Conservation (phyloP, 2,329 filamentous ascomycete species). For the Phialophora chinensis region DNA sequence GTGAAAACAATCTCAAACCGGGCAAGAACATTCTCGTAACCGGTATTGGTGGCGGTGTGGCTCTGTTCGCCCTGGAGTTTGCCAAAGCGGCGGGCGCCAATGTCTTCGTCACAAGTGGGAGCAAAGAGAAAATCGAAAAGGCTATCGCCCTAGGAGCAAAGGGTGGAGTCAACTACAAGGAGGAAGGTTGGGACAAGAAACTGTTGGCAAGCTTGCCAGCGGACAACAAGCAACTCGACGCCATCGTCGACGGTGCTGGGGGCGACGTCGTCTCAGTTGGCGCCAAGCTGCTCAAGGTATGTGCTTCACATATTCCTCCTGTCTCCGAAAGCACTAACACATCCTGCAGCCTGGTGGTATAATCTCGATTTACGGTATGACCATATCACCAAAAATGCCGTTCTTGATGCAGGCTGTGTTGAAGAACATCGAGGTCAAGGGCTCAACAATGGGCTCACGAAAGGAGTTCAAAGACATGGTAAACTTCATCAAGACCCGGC, state of each 20-base stretch:
- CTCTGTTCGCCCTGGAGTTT: conserved; percentile 80
- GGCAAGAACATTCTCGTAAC: conserved; percentile 83
- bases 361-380: conserved; percentile 93
- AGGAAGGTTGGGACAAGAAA: conserved; percentile 80
- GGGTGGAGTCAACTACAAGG: conserved; percentile 83
- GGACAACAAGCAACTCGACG: conserved; percentile 72
- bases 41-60: conserved; percentile 91
- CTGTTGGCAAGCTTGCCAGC: conserved; percentile 66
- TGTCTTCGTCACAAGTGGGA: conserved; percentile 82
- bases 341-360: conserved; percentile 70
- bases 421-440: conserved; percentile 84
- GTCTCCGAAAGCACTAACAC: conserved; percentile 5
- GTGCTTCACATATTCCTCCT: conserved; percentile 27
- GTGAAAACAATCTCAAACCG: conserved; percentile 46
- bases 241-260: conserved; percentile 88
- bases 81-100: conserved; percentile 74
- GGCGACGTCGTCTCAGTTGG: conserved; percentile 78
- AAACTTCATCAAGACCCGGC: conserved; percentile 73
- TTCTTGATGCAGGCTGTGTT: conserved; percentile 84
- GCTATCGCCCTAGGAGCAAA: conserved; percentile 74
- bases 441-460: conserved; percentile 88
- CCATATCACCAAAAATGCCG: conserved; percentile 79
- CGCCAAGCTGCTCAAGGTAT: conserved; percentile 70
- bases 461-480: conserved; percentile 93
- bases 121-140: conserved; percentile 74